Conservation (phyloP, 2,329 filamentous ascomycete genomes). For the Aspergillus pseudoviridinutans region DNA sequence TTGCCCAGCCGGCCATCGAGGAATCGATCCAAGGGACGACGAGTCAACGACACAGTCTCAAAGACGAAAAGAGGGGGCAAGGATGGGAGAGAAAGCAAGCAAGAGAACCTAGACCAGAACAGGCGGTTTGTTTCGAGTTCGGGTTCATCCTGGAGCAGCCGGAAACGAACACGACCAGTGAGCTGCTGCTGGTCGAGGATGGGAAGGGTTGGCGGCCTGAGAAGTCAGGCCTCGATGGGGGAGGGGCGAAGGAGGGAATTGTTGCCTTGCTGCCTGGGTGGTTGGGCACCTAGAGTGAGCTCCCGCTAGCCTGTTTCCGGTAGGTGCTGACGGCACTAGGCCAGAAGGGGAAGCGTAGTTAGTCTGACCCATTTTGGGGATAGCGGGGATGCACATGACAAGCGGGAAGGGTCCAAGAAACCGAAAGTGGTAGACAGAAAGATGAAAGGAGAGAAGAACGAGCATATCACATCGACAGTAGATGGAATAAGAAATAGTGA, state of each 20-base stretch:
- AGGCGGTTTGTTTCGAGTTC: conserved; percentile 7
- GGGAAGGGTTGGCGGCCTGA: conserved; percentile 3
- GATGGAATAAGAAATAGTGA: background rate
- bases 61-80: background rate
- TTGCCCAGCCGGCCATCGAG: background rate
- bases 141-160: background rate
- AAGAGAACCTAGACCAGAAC: conserved; percentile 6
- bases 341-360: conserved; percentile 1
- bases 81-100: background rate
- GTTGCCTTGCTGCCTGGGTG: conserved; percentile 5
- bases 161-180: conserved; percentile 7
- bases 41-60: background rate
- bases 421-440: background rate
- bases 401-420: background rate
- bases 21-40: background rate
- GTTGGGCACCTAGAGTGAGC: background rate
- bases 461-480: background rate
- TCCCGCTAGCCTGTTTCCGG: conserved; percentile 7
- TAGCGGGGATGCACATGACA: conserved; percentile 3
- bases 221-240: conserved; percentile 5
- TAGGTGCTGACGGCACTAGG: conserved; percentile 4
- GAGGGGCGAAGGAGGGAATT: background rate
- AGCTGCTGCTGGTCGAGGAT: background rate
- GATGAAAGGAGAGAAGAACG: background rate
- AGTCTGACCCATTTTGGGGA: conserved; percentile 4